A percentile compares a stretch with the other conserved stretches of the same genome.
These are phyloP conservation scores for Cercospora sp. DNA, from an alignment of 2,329 filamentous ascomycete species.

Conservation along the genomic window DNA sequence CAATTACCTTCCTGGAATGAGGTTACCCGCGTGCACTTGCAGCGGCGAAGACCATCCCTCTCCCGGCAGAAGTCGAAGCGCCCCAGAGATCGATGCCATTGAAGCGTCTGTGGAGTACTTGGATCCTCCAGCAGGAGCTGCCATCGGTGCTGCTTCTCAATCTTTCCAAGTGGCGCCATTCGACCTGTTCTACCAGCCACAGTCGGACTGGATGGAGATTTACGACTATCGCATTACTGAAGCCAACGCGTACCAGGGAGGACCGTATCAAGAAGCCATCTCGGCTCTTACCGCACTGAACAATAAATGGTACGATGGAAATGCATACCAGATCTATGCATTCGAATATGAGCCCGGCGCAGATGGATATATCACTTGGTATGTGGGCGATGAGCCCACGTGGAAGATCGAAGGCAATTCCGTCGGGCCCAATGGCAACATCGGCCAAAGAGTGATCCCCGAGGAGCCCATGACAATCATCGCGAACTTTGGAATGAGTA, in stretches of 20 bases:
- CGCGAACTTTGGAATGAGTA: conserved; percentile 70
- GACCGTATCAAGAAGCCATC: conserved; percentile 63
- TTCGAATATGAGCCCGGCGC: conserved; percentile 65
- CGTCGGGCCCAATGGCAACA: conserved; percentile 67
- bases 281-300: conserved; percentile 64
- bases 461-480: conserved; percentile 68
- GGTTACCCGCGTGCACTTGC: conserved; percentile 68
- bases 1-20: conserved; percentile 69
- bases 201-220: conserved; percentile 61
- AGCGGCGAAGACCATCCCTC: conserved; percentile 64
- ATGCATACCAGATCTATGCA: conserved; percentile 62
- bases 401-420: conserved; percentile 64
- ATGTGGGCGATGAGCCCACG: conserved; percentile 63
- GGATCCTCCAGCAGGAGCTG: conserved; percentile 50
- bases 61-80: conserved; percentile 64
- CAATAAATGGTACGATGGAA: conserved; percentile 66
- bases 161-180: conserved; percentile 69
- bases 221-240: conserved; percentile 60
- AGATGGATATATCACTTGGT: conserved; percentile 66
- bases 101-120: conserved; percentile 64
- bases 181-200: conserved; percentile 67
- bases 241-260: conserved; percentile 63
- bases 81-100: conserved; percentile 71
- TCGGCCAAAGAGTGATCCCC: conserved; percentile 65
- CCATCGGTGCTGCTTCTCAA: conserved; percentile 62